phyloP scores from a whole-genome alignment of 2,329 filamentous ascomycete species.

The Passalora sequoiae region DNA sequence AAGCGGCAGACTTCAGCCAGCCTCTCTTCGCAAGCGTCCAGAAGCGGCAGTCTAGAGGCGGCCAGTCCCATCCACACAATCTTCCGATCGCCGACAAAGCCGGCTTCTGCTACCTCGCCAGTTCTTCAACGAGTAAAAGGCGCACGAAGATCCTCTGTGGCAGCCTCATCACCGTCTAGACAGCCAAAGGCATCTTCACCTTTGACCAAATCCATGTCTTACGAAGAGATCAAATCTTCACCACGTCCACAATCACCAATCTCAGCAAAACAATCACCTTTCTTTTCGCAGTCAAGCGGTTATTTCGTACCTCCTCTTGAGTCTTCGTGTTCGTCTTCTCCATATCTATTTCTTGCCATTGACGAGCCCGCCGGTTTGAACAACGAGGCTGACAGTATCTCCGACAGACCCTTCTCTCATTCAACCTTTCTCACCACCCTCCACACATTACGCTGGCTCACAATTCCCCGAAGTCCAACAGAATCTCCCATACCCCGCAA shows the following conservation, averaged over 20 bases:
- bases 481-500: constrained; percentile 45
- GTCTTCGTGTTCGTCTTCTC: constrained; percentile 40
- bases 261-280: constrained; percentile 25
- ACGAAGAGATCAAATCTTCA: constrained; percentile 9
- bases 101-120: constrained; percentile 27
- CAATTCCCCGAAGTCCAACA: constrained; percentile 39
- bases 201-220: constrained; percentile 11
- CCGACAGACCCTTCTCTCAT: constrained; percentile 54
- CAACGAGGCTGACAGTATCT: constrained; percentile 5
- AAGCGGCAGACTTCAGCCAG: constrained; percentile 33
- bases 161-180: constrained; percentile 5
- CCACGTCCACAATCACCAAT: constrained; percentile 18
- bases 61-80: constrained; percentile 16
- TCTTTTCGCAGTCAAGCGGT: constrained; percentile 35
- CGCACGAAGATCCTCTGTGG: constrained; percentile 11
- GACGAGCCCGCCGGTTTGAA: not conserved
- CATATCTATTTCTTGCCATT: constrained; percentile 20
- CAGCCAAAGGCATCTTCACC: constrained; percentile 10
- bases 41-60: constrained; percentile 8
- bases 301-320: constrained; percentile 35
- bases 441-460: constrained; percentile 38
- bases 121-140: constrained; percentile 23
- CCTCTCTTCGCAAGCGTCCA: constrained; percentile 30
- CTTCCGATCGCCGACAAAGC: constrained; percentile 27
- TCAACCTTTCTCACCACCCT: constrained; percentile 45